Base-by-base conservation (phyloP, 2,329 filamentous ascomycete genomes). In the Alternaria ventricosa region DNA sequence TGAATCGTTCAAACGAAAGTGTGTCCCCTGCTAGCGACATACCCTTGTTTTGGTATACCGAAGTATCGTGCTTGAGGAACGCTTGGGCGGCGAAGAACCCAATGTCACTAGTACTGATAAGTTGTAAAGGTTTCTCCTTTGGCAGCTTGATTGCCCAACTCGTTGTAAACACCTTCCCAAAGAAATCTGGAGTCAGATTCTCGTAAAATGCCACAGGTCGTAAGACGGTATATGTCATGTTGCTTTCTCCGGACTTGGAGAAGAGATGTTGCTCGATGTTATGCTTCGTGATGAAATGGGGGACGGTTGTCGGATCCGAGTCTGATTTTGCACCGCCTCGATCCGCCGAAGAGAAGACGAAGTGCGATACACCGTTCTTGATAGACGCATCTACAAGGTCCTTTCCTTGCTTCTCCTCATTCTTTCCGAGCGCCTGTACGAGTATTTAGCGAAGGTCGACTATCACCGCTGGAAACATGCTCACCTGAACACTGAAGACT, bases 201-300 rank as follows among this genome's bases (percentile, higher is more conserved):
- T 90, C 88, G 75, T 87, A 85, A 76, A 90, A 90, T 1, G 84
- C 86, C 0, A 85, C 84, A 0, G 88, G 88, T 3, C 88, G 85
- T 0, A 90, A 79, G 25, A 90, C 83, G 0, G 86, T 88, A 83
- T 85, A 90, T 5, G 74, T 77, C 86, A 88, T 87, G 6, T 75
- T 75, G 9, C 73, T 75, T 15, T 83, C 78, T 41, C 83, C 49
- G 6, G 60, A 30, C 11, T 58, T 61, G n/a, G 49, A 44, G 20
- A 85, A 78, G 10, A 91, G 84, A 63, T 90, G 82, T 57, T 85
- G 78, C 77, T 91, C 89, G 67, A 90, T 86, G 10, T 83, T 77
- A 72, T 87, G 82, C 74, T 91, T 91, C 70, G 76, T 83, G 61
- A 82, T 82, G 71, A 91, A 91, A 72, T 91, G 88, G 0, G 87